Base-by-base conservation (phyloP, 441 rosid genomes). In the Pelargonium myrrhifolium region DNA sequence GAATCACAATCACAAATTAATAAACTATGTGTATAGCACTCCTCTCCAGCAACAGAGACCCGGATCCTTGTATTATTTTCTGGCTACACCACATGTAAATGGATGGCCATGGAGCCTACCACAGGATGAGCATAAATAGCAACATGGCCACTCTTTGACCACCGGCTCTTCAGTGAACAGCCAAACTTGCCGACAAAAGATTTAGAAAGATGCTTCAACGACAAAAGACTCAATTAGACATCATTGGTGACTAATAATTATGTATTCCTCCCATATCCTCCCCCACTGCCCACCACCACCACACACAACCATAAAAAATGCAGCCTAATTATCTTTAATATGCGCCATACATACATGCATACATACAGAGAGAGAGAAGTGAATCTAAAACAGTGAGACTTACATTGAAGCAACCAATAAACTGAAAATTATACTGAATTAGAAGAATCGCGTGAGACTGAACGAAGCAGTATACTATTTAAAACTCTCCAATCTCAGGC, bases 81-180 rank as follows among this genome's bases (percentile, higher is more conserved):
- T 56, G 12, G 35, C 24, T 22, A 21, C 22, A 59, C 15, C 35
- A 22, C 62, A 24, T 15, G 17, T 12, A 59, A 7, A 59, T 8
- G n/a, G 62, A 59, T 3, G 62, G 17, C 26, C 62, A 24, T 31
- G 9, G 22, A 18, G 21, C 60, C 15, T 55, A 53, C 31, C 62
- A 56, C 9, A 56, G 3, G 24, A 56, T 3, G 62, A 56, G 62
- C 62, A 9, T 26, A 56, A 9, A 59, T 10, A 59, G 14, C 62
- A 56, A 26, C 62, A 17, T 22, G 62, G 37, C 62, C 35, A 58
- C 62, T 21, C 28, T 58, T 58, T 18, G 12, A 55, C n/a, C 61
- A 18, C 12, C 9, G 59, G 59, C 61, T 20, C 61, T 14, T 6
- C 26, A 55, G 26, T 11, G 4, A 24, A n/a, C 62, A 59, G 2